phyloP scores from a whole-genome alignment of 805 yeast species.

The Myxozyma vanderwaltii region DNA sequence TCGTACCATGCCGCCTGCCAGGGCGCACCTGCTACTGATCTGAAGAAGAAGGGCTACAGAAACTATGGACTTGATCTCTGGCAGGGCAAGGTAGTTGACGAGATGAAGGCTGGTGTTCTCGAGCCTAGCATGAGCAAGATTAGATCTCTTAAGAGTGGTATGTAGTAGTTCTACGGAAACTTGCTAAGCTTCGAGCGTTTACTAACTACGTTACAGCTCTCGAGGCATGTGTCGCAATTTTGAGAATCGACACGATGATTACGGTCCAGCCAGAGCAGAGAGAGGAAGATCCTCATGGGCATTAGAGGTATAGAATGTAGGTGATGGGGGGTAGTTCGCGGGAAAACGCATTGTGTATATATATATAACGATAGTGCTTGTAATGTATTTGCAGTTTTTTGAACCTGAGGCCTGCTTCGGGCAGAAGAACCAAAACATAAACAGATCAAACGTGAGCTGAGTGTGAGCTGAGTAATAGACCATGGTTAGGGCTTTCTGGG shows the following conservation, averaged over 20 bases:
- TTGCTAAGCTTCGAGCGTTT: too few species aligned
- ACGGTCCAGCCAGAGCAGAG: slow-evolving; percentile 90
- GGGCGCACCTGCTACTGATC: slow-evolving; percentile 77
- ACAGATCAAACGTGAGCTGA: neutral
- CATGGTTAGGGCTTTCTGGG: neutral
- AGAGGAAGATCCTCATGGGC: slow-evolving; percentile 70
- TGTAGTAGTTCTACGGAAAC: too few species aligned
- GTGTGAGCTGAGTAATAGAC: neutral
- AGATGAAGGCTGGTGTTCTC: slow-evolving; percentile 78
- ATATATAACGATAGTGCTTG: slow-evolving; percentile 1
- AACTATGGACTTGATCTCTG: slow-evolving; percentile 92
- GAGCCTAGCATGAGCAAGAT: slow-evolving; percentile 95
- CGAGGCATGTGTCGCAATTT: slow-evolving; percentile 96
- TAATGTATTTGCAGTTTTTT: neutral
- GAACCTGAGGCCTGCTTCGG: too few species aligned
- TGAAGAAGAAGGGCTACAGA: slow-evolving; percentile 80
- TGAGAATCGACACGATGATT: slow-evolving; percentile 98
- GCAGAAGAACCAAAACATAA: too few species aligned
- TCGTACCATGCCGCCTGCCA: slow-evolving; percentile 96
- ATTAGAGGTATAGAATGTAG: neutral
- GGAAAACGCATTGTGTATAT: slow-evolving; percentile 1
- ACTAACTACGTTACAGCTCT: slow-evolving; percentile 54
- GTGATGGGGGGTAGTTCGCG: neutral
- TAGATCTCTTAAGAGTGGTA: slow-evolving; percentile 76
- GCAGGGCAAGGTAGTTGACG: slow-evolving; percentile 89